Conservation (phyloP, 73 alveolate species). For the Paramecium biaurelia region DNA sequence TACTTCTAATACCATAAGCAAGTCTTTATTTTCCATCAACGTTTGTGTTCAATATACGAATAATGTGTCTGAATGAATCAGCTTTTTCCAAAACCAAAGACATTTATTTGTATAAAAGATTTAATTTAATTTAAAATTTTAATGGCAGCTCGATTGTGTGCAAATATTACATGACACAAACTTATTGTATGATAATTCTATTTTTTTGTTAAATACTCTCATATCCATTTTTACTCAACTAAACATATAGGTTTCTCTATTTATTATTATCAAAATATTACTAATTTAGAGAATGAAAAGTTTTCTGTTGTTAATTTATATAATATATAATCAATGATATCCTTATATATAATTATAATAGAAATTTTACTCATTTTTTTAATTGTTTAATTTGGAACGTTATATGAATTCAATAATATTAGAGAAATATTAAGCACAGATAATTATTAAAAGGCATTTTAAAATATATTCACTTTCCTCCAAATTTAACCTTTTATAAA, state of each 20-base stretch:
- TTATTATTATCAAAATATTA: too few relatives aligned
- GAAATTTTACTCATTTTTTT: background rate
- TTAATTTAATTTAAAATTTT: slow-evolving; percentile 29
- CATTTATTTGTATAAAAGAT: slow-evolving; percentile 59
- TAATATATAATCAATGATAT: background rate
- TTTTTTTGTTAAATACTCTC: background rate
- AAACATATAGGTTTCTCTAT: background rate
- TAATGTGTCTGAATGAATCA: slow-evolving; percentile 91
- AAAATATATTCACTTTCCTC: background rate
- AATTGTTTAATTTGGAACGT: background rate
- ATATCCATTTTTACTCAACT: background rate
- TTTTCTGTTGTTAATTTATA: too few relatives aligned
- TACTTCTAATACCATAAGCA: slow-evolving; percentile 95
- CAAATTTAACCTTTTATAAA: background rate
- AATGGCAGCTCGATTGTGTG: background rate
- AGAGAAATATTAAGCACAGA: background rate
- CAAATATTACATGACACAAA: background rate
- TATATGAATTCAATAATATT: background rate
- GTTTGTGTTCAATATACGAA: slow-evolving; percentile 98
- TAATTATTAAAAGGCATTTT: background rate
- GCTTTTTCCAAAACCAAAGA: slow-evolving; percentile 75
- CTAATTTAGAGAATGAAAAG: background rate
- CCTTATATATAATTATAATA: too few relatives aligned
- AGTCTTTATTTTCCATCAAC: slow-evolving; percentile 98
- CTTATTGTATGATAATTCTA: background rate